phyloP scores from a whole-genome alignment of 441 rosid genomes.

The Gossypium lobatum region DNA sequence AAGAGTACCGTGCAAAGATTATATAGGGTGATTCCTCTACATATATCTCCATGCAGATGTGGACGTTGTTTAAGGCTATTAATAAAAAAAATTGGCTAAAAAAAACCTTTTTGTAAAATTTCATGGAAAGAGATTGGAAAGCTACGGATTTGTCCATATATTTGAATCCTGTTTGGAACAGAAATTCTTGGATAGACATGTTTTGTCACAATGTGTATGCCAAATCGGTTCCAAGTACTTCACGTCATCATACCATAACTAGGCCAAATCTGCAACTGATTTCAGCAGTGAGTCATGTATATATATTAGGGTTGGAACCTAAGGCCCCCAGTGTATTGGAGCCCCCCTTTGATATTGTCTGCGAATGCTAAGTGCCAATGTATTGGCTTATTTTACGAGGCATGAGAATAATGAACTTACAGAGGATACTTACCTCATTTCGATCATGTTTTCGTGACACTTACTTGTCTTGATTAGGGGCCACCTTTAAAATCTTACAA shows the following conservation, averaged over 20 bases:
- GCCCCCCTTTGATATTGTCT: neutral
- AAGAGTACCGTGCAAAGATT: slow-evolving; percentile 19
- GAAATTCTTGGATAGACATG: neutral
- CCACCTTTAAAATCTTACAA: no score
- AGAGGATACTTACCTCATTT: neutral
- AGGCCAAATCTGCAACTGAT: neutral
- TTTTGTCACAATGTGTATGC: neutral
- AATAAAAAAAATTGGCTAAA: neutral
- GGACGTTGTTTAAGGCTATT: neutral
- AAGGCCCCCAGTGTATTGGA: neutral
- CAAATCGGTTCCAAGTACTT: neutral
- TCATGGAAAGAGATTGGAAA: slow-evolving; percentile 16
- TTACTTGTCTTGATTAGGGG: neutral
- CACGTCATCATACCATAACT: neutral
- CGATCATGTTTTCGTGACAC: neutral
- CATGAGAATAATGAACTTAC: neutral
- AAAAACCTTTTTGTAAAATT: neutral
- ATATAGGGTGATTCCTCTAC: slow-evolving; percentile 14
- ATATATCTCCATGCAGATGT: slow-evolving; percentile 5
- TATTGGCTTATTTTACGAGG: no score
- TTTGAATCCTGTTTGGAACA: neutral
- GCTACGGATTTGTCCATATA: slow-evolving; percentile 15
- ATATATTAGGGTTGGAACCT: neutral
- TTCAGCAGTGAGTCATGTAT: neutral
- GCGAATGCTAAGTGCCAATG: no score